A percentile compares a stretch with the other conserved stretches of the same genome.
Evolutionary conservation across 2,329 filamentous ascomycete genomes (phyloP).

Genomic region (Diaporthe batatas): DNA sequence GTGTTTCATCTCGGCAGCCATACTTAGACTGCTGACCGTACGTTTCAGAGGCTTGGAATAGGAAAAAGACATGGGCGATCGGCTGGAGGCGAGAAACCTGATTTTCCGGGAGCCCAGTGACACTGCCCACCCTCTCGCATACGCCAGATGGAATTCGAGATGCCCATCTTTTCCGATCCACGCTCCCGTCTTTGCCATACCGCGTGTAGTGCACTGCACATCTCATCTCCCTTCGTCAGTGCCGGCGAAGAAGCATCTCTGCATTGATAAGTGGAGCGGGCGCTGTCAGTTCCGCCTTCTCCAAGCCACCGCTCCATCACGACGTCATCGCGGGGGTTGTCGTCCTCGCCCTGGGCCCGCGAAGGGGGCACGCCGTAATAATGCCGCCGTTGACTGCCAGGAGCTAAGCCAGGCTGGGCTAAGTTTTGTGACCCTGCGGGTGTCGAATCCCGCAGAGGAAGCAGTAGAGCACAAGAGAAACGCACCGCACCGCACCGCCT

Average conservation of each 20-base stretch:
- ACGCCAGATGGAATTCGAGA: slow-evolving; percentile 21
- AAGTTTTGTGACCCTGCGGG: not conserved
- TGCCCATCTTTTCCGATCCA: slow-evolving; percentile 5
- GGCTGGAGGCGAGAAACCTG: slow-evolving; percentile 28
- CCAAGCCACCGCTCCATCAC: slow-evolving; percentile 28
- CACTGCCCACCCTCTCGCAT: slow-evolving; percentile 3
- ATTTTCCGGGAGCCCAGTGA: slow-evolving; percentile 27
- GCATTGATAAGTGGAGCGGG: slow-evolving; percentile 22
- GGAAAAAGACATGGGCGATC: slow-evolving; percentile 35
- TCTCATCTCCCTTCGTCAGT: slow-evolving; percentile 2
- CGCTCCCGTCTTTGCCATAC: not conserved
- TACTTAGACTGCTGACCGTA: slow-evolving; percentile 25
- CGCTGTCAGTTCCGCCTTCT: slow-evolving; percentile 6
- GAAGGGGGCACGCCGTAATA: slow-evolving; percentile 6
- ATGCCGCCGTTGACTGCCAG: slow-evolving; percentile 13
- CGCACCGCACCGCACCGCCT: not conserved
- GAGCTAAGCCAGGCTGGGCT: slow-evolving; percentile 20
- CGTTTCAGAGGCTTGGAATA: slow-evolving; percentile 40
- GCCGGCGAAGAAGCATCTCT: slow-evolving; percentile 8
- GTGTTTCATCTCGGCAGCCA: slow-evolving; percentile 42
- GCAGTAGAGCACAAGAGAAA: not conserved
- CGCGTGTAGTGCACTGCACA: slow-evolving; percentile 10
- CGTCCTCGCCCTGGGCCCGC: not conserved
- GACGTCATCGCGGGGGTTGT: slow-evolving; percentile 38
- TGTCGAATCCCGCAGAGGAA: slow-evolving; percentile 2